A percentile compares a stretch with the other conserved stretches of the same genome.
phyloP scores from a whole-genome alignment of 1,284 basidiomycete species.

The Ceratobasidium papillatum region DNA sequence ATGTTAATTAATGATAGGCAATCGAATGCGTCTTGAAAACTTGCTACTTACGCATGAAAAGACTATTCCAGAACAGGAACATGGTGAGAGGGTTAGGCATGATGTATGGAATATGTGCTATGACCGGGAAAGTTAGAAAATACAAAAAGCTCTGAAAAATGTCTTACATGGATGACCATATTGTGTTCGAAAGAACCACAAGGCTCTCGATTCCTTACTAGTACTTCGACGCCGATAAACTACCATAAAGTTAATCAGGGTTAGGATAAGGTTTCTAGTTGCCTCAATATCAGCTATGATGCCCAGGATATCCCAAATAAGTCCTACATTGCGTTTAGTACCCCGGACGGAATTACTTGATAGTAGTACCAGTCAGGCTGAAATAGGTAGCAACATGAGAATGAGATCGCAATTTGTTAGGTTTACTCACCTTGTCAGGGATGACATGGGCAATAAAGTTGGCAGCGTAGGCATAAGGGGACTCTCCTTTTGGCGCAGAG shows the following conservation, averaged over 20 bases:
- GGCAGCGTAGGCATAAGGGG: conserved; percentile 22
- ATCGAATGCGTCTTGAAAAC: not conserved
- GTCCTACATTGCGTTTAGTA: not conserved
- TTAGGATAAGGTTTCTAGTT: not conserved
- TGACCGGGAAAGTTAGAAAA: not conserved
- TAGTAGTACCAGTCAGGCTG: conserved; percentile 25
- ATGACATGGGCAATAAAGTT: conserved; percentile 15
- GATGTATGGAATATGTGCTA: conserved; percentile 19
- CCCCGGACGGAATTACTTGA: not conserved
- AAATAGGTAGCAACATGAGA: not conserved
- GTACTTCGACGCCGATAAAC: not conserved
- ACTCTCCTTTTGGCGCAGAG: conserved; percentile 12
- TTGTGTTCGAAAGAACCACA: conserved; percentile 24
- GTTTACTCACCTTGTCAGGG: not conserved
- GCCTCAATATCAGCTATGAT: not conserved
- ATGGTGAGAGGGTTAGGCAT: conserved; percentile 19
- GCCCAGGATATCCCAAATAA: not conserved
- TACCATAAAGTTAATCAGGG: not conserved
- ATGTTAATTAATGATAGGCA: not conserved
- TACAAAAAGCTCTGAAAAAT: not conserved
- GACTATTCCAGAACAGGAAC: conserved; percentile 16
- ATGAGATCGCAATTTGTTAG: not conserved
- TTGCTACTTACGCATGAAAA: conserved; percentile 4
- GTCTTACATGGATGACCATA: conserved; percentile 24
- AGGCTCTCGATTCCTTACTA: not conserved